Base-by-base conservation (phyloP, 805 yeast species). In the Saccharomyces mikatae region DNA sequence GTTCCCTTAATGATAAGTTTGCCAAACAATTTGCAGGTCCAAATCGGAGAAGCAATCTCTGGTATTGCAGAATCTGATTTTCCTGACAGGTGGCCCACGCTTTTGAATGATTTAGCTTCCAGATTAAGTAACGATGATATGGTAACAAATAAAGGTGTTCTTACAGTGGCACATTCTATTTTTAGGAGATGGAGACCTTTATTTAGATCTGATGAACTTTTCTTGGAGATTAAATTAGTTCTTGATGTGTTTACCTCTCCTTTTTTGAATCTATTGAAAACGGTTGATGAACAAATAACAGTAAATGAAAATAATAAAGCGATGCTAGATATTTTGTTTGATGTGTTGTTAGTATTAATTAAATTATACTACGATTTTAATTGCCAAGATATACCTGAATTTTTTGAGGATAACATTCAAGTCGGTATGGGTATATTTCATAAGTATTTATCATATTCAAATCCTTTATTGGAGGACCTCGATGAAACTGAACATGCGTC, bases 341-440 rank as follows among this genome's bases (percentile, higher is more conserved):
- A 87, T 31, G 87, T 86, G 54, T 70, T 91, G 61, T 73, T 86
- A 51, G 71, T 90, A 24, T 76, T 91, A 52, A 71, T 86, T 36
- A 92, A 94, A 67, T 81, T 95, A 41, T 95, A 88, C 71, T 89
- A 83, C 67, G 99, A 94, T 69, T 81, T 94, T 64, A 94, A 94
- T 70, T 92, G 97, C 71, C 99, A 95, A 73, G 99, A 94, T 71
- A 86, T 94, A 52, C 99, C 99, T 1, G 99, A 91, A 71, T 94
- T 92, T 67, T 94, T 94, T 68, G 99, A 95, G 72, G 98, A 94
- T 71, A 80, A 94, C 68, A 73, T 94, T 70, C 74, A 77, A 46
- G 74, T 72, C 17, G 90, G 95, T 52, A 88, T 95, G 94, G 76
- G 76, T 4, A 80, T 91, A 29, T 76, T 91, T 61, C 95, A 89